Evolutionary conservation across 176 grass and related monocot species (phyloP).

Genomic region (Stipa capillata): DNA sequence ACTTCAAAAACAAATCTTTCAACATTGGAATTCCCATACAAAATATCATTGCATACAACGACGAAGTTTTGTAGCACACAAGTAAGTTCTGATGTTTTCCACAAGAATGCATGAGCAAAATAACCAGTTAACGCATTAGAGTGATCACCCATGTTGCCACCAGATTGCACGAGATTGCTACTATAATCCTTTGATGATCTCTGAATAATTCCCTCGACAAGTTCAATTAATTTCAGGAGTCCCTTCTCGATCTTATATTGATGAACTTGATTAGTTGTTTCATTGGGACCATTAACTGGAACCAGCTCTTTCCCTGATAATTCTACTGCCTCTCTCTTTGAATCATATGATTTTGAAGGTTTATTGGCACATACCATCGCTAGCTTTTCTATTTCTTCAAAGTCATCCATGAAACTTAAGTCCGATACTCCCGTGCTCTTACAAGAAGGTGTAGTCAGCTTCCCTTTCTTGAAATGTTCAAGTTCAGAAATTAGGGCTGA

Average conservation of each 20-base stretch:
- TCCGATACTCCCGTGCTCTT: conserved; percentile 79
- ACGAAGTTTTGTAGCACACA: conserved; percentile 58
- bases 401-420: conserved; percentile 97
- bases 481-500: conserved; percentile 86
- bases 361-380: conserved; percentile 38
- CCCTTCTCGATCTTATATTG: conserved; percentile 33
- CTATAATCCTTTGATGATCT: conserved; percentile 45
- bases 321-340: conserved; percentile 32
- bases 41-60: conserved; percentile 59
- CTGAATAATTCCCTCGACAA: conserved; percentile 72
- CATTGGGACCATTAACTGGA: conserved; percentile 23
- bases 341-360: conserved; percentile 17
- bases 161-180: conserved; percentile 27
- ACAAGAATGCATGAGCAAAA: conserved; percentile 74
- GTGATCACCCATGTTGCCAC: not conserved
- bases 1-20: conserved; percentile 61
- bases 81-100: conserved; percentile 71
- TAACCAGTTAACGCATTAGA: conserved; percentile 30
- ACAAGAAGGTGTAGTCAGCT: conserved; percentile 48
- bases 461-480: conserved; percentile 77
- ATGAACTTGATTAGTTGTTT: conserved; percentile 17
- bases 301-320: conserved; percentile 36
- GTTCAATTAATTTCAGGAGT: conserved; percentile 61
- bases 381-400: conserved; percentile 91
- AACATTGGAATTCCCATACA: conserved; percentile 46